Evolutionary conservation across 768 basidiomycete species (phyloP), one percentile per base, ranked within the genome.

Genomic region (Lyophyllum atratum): DNA sequence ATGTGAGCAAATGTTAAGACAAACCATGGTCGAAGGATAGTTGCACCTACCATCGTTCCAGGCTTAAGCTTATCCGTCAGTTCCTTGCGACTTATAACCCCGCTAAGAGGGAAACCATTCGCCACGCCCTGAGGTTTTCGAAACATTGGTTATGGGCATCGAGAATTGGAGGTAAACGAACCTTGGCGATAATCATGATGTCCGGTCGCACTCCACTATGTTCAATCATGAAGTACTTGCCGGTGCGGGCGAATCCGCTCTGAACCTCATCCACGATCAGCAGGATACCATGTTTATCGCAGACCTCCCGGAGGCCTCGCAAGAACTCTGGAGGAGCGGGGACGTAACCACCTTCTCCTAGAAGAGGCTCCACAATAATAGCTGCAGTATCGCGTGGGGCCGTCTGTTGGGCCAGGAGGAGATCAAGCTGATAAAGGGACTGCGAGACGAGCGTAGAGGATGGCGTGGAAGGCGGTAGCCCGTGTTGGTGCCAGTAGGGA

Each of bases 321-420:
- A 98, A 71, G 77, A 91, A 98, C 21, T 84, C 83, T 1, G 84
- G 67, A 0, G 94, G 92, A 0, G 94, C 92, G 26, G 92, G 87
- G 15, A 97, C 91, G 71, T 98, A 98, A 1, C 96, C 96, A 33
- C 96, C 96, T 72, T 98, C 96, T 24, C 95, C 95, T 28, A 98
- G 79, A 1, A 98, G 89, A 40, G 96, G 92, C 77, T 98, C 96
- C 40, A 98, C 73, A 60, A 98, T 74, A 66, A 98, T 88, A n/a
- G 94, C 95, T 1, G 95, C 93, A 0, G 94, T 95, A 69, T 98
- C 95, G 4, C 74, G 71, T 0, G 95, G 91, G 1, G 87, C 79
- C 7, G 87, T 88, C 70, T 95, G 92, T 70, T 98, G 95, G 1
- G 72, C 61, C 0, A 84, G 73, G 12, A 96, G 68, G 14, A 97